phyloP scores from a whole-genome alignment of 2,329 filamentous ascomycete species.

The Elsinoe perseae region DNA sequence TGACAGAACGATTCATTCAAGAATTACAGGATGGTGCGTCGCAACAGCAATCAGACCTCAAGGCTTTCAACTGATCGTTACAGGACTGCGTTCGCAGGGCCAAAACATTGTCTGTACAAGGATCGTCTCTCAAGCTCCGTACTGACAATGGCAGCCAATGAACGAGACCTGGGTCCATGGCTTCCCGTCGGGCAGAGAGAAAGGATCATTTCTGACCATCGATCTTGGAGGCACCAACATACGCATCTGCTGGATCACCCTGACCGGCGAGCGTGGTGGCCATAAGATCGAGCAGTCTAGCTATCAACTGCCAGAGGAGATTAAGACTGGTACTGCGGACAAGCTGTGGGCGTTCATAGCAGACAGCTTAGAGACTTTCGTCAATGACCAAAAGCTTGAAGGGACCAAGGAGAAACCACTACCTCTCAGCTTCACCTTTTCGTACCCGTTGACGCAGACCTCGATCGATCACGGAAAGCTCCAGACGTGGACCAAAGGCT shows the following conservation, averaged over 20 bases:
- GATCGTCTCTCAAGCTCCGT: neutral
- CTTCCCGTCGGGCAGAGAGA: conserved; percentile 79
- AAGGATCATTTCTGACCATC: conserved; percentile 77
- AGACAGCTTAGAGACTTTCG: conserved; percentile 85
- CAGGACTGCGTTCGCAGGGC: conserved; percentile 72
- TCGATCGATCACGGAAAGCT: conserved; percentile 89
- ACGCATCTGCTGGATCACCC: conserved; percentile 85
- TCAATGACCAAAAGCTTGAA: conserved; percentile 71
- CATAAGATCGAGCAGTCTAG: conserved; percentile 97
- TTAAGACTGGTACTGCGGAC: conserved; percentile 77
- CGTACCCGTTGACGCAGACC: conserved; percentile 86
- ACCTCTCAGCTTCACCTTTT: conserved; percentile 92
- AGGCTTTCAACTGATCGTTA: neutral
- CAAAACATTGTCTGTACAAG: conserved; percentile 70
- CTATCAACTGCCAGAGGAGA: conserved; percentile 88
- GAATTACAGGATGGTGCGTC: conserved; percentile 70
- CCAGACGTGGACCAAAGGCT: conserved; percentile 96
- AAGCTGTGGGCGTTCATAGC: conserved; percentile 95
- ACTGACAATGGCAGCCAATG: conserved; percentile 62
- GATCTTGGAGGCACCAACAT: conserved; percentile 97
- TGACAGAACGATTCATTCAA: conserved; percentile 74
- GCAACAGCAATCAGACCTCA: conserved; percentile 15
- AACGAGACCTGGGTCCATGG: conserved; percentile 96
- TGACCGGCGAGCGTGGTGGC: conserved; percentile 81
- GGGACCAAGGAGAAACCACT: conserved; percentile 55